A percentile compares a stretch with the other conserved stretches of the same genome.
These are phyloP conservation scores for Leccinum subatratum DNA, from an alignment of 1,284 basidiomycete genomes.

Conservation along the genomic window DNA sequence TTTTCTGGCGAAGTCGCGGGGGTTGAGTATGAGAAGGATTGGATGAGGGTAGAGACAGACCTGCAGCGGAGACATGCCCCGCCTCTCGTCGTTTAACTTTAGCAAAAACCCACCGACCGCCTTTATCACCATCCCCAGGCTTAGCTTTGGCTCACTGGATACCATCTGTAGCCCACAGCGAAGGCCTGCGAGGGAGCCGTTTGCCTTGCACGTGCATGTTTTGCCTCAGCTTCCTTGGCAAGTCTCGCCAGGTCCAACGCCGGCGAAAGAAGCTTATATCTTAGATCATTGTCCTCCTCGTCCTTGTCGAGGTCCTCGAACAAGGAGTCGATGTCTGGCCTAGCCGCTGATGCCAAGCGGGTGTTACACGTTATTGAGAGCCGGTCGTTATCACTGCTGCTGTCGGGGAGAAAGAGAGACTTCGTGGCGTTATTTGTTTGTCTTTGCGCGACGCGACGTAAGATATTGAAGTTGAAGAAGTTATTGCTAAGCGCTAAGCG, in stretches of 20 bases:
- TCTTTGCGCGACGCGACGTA: conserved; percentile 21
- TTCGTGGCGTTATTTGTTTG: conserved; percentile 28
- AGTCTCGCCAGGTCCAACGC: conserved; percentile 47
- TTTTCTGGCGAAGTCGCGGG: conserved; percentile 43
- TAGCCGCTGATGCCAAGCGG: conserved; percentile 20
- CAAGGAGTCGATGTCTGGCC: conserved; percentile 54
- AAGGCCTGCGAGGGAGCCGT: conserved; percentile 41
- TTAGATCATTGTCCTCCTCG: conserved; percentile 35
- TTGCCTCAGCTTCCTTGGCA: conserved; percentile 49
- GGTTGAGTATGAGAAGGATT: conserved; percentile 14
- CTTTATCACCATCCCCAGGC: conserved; percentile 35
- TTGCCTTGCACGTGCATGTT: conserved; percentile 30
- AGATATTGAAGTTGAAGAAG: not conserved
- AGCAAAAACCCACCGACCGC: conserved; percentile 49
- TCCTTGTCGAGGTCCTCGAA: conserved; percentile 55
- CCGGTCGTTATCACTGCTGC: conserved; percentile 36
- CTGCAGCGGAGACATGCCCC: conserved; percentile 38
- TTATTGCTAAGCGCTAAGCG: too few relatives aligned
- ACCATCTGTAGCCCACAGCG: conserved; percentile 31
- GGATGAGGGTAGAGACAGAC: conserved; percentile 5
- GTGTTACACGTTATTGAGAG: conserved; percentile 19
- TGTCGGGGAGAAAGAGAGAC: conserved; percentile 52
- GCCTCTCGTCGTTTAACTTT: conserved; percentile 66
- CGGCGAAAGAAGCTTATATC: conserved; percentile 36
- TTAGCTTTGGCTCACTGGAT: conserved; percentile 29